Evolutionary conservation across 257 asterid species (phyloP).

Genomic region (Pogostemon cablin): DNA sequence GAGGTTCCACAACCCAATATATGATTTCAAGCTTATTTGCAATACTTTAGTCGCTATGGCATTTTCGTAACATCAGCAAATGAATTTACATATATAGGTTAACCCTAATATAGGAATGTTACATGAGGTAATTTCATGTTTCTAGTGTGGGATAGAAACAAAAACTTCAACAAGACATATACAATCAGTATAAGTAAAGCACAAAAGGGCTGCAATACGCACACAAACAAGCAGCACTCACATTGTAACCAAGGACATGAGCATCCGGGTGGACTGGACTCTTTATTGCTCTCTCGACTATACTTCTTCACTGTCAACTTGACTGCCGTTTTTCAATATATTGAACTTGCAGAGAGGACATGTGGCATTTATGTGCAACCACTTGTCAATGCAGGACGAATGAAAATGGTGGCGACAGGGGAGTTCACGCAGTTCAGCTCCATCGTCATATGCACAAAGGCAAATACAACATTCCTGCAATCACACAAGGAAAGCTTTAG

Average conservation of each 20-base stretch:
- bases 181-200: constrained; percentile 19
- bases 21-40: background rate
- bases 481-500: constrained; percentile 1
- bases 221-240: constrained; percentile 31
- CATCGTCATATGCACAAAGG: constrained; percentile 85
- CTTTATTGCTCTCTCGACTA: constrained; percentile 32
- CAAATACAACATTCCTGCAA: constrained; percentile 96
- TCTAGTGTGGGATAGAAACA: constrained; percentile 26
- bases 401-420: constrained; percentile 98
- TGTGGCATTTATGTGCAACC: constrained; percentile 92
- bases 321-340: constrained; percentile 73
- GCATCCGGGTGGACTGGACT: constrained; percentile 17
- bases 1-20: background rate
- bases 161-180: constrained; percentile 26
- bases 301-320: constrained; percentile 71
- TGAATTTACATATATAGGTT: constrained; percentile 30
- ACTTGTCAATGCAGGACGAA: constrained; percentile 85
- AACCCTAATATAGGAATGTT: constrained; percentile 23
- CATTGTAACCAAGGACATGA: constrained; percentile 21
- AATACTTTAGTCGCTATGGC: background rate
- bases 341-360: constrained; percentile 97
- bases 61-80: constrained; percentile 28
- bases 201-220: constrained; percentile 25
- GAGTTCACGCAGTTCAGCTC: constrained; percentile 88
- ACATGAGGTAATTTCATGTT: constrained; percentile 18